Evolutionary conservation across 1,139 yeast species (phyloP).

Genomic region (Zhuliangozyma blackwelliae): DNA sequence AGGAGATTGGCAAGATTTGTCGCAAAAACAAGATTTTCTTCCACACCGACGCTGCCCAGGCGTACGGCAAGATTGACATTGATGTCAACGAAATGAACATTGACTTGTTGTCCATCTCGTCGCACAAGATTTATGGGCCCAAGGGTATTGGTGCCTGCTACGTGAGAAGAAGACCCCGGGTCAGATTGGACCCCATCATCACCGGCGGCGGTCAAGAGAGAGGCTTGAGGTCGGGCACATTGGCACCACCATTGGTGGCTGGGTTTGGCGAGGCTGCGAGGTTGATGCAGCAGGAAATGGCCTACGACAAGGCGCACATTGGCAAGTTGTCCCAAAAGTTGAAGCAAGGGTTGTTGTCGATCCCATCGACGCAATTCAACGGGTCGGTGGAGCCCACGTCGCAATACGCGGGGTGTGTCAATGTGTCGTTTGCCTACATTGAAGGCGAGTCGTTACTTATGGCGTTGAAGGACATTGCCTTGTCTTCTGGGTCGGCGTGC

Average conservation of each 20-base stretch:
- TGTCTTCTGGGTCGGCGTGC: conserved; percentile 98
- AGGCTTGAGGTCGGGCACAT: conserved; percentile 94
- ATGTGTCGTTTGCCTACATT: conserved; percentile 92
- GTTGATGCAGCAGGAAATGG: conserved; percentile 68
- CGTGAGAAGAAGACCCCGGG: conserved; percentile 97
- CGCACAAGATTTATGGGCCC: conserved; percentile 97
- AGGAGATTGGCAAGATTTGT: conserved; percentile 88
- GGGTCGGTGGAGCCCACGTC: conserved; percentile 64
- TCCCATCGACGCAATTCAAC: conserved; percentile 86
- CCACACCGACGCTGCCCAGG: conserved; percentile 99
- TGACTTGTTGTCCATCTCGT: conserved; percentile 88
- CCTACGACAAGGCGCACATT: conserved; percentile 69
- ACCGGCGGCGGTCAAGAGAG: conserved; percentile 99
- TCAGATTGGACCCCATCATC: conserved; percentile 89
- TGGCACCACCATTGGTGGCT: conserved; percentile 90
- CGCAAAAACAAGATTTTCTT: conserved; percentile 84
- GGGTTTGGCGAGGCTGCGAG: conserved; percentile 99
- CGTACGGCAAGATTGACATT: conserved; percentile 86
- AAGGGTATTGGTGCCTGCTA: conserved; percentile 96
- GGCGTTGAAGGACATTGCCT: conserved; percentile 96
- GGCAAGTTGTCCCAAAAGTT: conserved; percentile 66
- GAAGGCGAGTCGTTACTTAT: conserved; percentile 96
- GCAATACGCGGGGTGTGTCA: conserved; percentile 89
- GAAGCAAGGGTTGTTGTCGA: conserved; percentile 64
- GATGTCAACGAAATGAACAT: conserved; percentile 93